Evolutionary conservation across 352 stramenopile genomes (phyloP).

Genomic region (Globisporangium sylvaticum): DNA sequence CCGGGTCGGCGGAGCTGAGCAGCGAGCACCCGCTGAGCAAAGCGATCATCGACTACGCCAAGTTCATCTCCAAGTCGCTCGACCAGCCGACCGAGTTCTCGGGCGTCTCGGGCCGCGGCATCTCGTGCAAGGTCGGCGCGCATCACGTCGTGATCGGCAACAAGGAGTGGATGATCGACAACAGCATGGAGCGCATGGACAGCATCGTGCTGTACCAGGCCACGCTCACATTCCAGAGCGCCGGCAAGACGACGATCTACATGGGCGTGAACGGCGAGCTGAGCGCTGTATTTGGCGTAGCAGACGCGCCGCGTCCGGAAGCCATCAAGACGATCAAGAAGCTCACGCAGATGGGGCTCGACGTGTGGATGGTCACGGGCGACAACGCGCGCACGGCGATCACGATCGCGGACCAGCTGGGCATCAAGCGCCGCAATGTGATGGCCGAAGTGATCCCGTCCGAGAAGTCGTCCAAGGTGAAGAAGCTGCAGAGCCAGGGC

Average conservation of each 20-base stretch:
- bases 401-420: constrained; percentile 91
- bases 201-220: constrained; percentile 76
- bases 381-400: constrained; percentile 95
- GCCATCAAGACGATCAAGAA: constrained; percentile 88
- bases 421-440: constrained; percentile 91
- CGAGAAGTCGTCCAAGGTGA: constrained; percentile 93
- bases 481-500: constrained; percentile 86
- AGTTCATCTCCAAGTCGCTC: constrained; percentile 74
- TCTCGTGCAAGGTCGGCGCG: constrained; percentile 67
- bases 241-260: constrained; percentile 94
- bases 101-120: constrained; percentile 87
- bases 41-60: constrained; percentile 90
- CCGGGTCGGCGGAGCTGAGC: constrained; percentile 90
- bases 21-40: constrained; percentile 94
- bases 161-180: constrained; percentile 85
- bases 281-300: constrained; percentile 78
- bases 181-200: constrained; percentile 59
- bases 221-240: constrained; percentile 77
- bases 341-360: constrained; percentile 89
- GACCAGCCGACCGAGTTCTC: constrained; percentile 77
- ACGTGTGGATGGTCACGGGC: constrained; percentile 99
- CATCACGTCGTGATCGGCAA: constrained; percentile 91
- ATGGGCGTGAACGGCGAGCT: constrained; percentile 88
- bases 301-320: constrained; percentile 88
- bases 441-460: constrained; percentile 95